Evolutionary conservation across 2,329 filamentous ascomycete species (phyloP).

Genomic region (Aureobasidium sp.): DNA sequence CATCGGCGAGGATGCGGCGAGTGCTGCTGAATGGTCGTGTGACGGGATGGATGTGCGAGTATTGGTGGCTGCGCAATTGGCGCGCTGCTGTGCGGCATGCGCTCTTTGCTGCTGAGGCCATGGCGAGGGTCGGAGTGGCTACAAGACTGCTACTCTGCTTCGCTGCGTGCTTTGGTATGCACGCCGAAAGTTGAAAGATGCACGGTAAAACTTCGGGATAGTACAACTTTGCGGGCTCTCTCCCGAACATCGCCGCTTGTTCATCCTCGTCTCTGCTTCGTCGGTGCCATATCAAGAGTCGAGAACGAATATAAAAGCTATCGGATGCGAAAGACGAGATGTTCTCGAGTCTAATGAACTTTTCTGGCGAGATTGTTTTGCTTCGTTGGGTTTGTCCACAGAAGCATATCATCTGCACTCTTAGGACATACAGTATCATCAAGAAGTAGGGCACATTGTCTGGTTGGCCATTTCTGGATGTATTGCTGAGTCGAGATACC

Average conservation of each 20-base stretch:
- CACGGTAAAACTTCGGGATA: background rate
- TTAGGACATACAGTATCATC: no score
- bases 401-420: no score
- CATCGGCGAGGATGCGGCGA: background rate
- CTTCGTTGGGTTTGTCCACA: no score
- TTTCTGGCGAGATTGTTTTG: no score
- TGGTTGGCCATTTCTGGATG: no score
- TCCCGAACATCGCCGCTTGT: background rate
- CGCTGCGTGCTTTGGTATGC: background rate
- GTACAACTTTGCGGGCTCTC: background rate
- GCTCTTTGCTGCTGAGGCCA: constrained; percentile 12
- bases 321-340: background rate
- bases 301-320: background rate
- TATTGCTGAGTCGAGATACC: no score
- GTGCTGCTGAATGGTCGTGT: constrained; percentile 7
- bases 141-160: background rate
- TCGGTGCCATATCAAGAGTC: no score
- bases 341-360: background rate
- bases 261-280: background rate
- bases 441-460: no score
- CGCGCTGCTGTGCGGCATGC: constrained; percentile 6
- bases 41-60: background rate
- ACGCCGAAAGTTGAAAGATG: constrained; percentile 1
- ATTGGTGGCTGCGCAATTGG: background rate
- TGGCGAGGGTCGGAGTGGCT: background rate